Percentiles rank a stretch among this genome's conserved stretches.
Conservation (phyloP, 108 stramenopile species). For the Nitzschia palea region DNA sequence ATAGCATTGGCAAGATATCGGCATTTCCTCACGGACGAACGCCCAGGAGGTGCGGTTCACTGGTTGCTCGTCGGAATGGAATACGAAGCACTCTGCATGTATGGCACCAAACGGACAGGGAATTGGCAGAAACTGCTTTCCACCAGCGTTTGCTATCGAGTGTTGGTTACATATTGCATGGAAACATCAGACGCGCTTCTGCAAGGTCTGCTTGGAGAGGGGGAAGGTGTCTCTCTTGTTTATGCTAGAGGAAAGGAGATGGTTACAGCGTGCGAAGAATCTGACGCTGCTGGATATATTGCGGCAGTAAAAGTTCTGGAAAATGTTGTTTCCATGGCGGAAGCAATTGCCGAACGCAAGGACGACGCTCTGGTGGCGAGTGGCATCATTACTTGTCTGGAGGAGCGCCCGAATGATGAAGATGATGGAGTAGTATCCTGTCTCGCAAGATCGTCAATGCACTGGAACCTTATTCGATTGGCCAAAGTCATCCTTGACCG, state of each 20-base stretch:
- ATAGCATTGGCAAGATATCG: conserved; percentile 58
- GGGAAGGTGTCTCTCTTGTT: conserved; percentile 9
- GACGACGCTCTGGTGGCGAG: conserved; percentile 47
- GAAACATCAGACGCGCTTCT: conserved; percentile 25
- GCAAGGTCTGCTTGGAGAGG: conserved; percentile 33
- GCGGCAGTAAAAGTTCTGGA: conserved; percentile 41
- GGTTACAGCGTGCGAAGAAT: conserved; percentile 18
- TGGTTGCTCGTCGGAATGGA: conserved; percentile 75
- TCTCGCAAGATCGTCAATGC: conserved; percentile 53
- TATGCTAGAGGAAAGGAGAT: conserved; percentile 26
- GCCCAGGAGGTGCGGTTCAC: conserved; percentile 41
- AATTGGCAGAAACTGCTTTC: conserved; percentile 21
- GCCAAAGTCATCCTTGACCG: conserved; percentile 42
- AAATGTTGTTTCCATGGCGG: conserved; percentile 45
- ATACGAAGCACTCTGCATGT: conserved; percentile 40
- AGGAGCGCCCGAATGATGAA: conserved; percentile 47
- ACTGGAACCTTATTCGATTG: conserved; percentile 50
- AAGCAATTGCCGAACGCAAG: conserved; percentile 43
- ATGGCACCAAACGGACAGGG: conserved; percentile 25
- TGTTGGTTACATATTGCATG: conserved; percentile 19
- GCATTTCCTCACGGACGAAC: conserved; percentile 32
- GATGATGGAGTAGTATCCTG: conserved; percentile 53
- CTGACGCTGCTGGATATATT: conserved; percentile 20
- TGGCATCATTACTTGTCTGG: conserved; percentile 61
- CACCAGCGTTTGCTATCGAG: conserved; percentile 25